Base-by-base conservation (phyloP, 139 green algal genomes). In the Klebsormidium nitens region DNA sequence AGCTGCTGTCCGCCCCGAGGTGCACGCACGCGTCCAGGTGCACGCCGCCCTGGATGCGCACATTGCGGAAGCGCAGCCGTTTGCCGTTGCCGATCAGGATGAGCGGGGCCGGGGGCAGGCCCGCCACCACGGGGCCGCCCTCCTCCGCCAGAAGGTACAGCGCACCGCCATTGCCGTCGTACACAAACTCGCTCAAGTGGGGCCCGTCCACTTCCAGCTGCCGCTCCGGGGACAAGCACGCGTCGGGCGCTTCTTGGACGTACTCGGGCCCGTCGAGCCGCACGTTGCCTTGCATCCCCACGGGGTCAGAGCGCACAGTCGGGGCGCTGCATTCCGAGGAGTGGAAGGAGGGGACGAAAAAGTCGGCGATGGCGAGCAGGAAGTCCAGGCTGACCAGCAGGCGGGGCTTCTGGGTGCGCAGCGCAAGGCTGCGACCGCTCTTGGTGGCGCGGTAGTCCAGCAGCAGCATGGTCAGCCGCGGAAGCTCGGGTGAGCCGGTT, bases 371-470 rank as follows among this genome's bases (percentile, higher is more conserved):
- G 2, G 77, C 79, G 60, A 95, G 75, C 68, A 97, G 71, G 73
- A 97, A 95, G 66, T 85, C 83, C 0, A 95, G 56, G 66, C 94
- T 90, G 5, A 91, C 82, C 23, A 94, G 82, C 8, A 97, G 46
- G 1, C 87, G 89, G 0, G 91, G 91, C 57, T 86, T 79, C 70
- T 96, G 91, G 59, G 96, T 69, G 5, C 86, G 88, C 46, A 95
- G 29, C 23, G 69, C 67, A 69, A 95, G 23, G 26, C 8, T 28
- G 6, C n/a, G 3, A 19, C 8, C 40, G 14, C 23, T 36, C 36
- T 37, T 46, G 17, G 29, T 32, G 14, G 31, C 59, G 0, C 5
- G 6, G 37, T 77, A 49, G 37, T 81, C 56, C 62, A 74, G 56
- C 52, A 59, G 80, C 49, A 76, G 46, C 64, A 64, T 72, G n/a